phyloP scores from a whole-genome alignment of 2,329 filamentous ascomycete genomes.

The Cladosporium sp. region DNA sequence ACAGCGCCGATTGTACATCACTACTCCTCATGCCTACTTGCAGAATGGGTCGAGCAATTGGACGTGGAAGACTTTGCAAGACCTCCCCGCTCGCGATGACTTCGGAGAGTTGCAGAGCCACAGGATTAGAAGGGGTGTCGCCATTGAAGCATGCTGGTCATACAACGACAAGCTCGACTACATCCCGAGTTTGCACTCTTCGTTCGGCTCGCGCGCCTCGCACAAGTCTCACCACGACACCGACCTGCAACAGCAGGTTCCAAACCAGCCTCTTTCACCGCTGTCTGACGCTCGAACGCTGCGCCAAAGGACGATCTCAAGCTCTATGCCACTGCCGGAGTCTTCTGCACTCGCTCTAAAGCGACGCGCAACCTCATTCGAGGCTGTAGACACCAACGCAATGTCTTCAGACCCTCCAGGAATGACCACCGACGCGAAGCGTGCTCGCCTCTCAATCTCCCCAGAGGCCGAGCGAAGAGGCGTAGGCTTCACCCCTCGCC shows the following conservation, averaged over 20 bases:
- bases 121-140: conserved; percentile 41
- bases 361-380: conserved; percentile 30
- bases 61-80: conserved; percentile 67
- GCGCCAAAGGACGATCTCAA: conserved; percentile 23
- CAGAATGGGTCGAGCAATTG: conserved; percentile 60
- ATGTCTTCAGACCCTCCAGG: conserved; percentile 16
- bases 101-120: conserved; percentile 57
- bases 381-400: conserved; percentile 26
- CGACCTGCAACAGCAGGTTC: conserved; percentile 21
- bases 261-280: conserved; percentile 33
- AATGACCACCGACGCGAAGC: conserved; percentile 29
- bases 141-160: conserved; percentile 54
- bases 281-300: conserved; percentile 21
- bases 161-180: conserved; percentile 64
- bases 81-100: conserved; percentile 48
- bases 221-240: conserved; percentile 22
- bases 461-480: conserved; percentile 39
- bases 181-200: conserved; percentile 44
- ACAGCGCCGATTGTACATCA: conserved; percentile 67
- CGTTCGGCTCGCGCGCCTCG: conserved; percentile 41
- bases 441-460: conserved; percentile 55
- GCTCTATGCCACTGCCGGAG: conserved; percentile 25
- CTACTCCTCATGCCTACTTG: conserved; percentile 69
- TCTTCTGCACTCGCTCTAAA: conserved; percentile 21
- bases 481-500: conserved; percentile 39